Percentiles rank a stretch among this genome's conserved stretches.
Conservation (phyloP, 495 filamentous ascomycete species). For the Letharia columbiana region DNA sequence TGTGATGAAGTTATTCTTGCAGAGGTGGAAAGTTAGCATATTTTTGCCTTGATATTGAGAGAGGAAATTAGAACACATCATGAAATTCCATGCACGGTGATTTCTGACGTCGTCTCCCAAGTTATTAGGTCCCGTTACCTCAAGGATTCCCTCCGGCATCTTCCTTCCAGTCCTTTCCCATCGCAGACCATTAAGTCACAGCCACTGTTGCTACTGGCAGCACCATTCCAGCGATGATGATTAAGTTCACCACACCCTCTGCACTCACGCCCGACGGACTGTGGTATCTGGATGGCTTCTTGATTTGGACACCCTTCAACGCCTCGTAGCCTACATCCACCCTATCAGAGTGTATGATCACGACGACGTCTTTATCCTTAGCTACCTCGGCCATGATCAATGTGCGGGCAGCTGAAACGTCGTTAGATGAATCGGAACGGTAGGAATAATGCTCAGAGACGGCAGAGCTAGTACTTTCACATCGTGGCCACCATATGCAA, state of each 20-base stretch:
- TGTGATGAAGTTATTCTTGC: not conserved
- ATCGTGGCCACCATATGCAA: not conserved
- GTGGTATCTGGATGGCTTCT: not conserved
- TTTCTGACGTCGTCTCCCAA: not conserved
- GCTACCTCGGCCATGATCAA: not conserved
- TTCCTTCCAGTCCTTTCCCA: not conserved
- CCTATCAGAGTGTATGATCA: constrained; percentile 34
- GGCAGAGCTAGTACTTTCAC: not conserved
- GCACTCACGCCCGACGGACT: not conserved
- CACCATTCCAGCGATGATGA: not conserved
- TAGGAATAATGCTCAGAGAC: not conserved
- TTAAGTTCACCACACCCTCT: constrained; percentile 2
- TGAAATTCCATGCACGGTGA: not conserved
- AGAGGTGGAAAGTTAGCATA: not conserved
- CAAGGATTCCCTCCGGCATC: not conserved
- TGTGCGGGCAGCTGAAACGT: not conserved
- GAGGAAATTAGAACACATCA: not conserved
- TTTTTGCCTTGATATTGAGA: not conserved
- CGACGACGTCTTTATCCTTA: constrained; percentile 19
- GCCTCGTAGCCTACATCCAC: constrained; percentile 31
- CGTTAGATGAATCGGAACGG: not conserved
- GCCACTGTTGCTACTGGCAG: not conserved
- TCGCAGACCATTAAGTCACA: not conserved
- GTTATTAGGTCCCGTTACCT: not conserved
- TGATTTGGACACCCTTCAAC: constrained; percentile 23